Base-by-base conservation (phyloP, 2,329 filamentous ascomycete genomes). In the Colletotrichum simmondsii region DNA sequence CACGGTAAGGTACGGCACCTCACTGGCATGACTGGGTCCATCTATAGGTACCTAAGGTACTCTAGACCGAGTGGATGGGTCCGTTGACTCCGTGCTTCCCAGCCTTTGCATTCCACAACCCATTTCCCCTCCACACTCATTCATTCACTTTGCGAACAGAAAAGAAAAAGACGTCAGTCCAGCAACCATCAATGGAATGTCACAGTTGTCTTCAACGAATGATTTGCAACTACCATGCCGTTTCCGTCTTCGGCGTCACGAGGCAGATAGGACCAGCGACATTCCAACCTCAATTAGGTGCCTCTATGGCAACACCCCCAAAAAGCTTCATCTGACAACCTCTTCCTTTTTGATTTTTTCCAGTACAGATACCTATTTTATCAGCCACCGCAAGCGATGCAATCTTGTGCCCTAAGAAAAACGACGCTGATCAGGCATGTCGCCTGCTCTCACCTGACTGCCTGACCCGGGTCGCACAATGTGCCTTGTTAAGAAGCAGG, bases 401-500 rank as follows among this genome's bases (percentile, higher is more conserved):
- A 37, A 59, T 49, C 26, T 35, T 16, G 53, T 28, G 37, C 54
- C 26, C 28, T 52, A 19, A 22, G 42, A 24, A 49, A 66, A 16
- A 30, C 42, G n/a, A 53, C 42, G 10, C 35, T 62, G 32, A 32
- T 19, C 63, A 72, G 22, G 53, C 59, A 69, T 72, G 28, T 11
- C 65, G 65, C 69, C 69, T 72, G 53, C 56, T 69, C n/a, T 35
- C 32, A 52, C 10, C 30, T 24, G 6, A 46, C 52, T 53, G 7
- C 46, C 58, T 32, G 57, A 22, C 65, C 69, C n/a, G 12, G 24
- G 70, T 69, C 32, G 54, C 65, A 57, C 65, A 69, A 49, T n/a
- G 54, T 56, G 59, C 28, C 53, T 49, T 72, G 26, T 70, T 60
- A 65, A 57, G 66, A 42, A 60, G 35, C 70, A 70, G 42, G 70